Evolutionary conservation across 163 green algal species (phyloP).

Genomic region (Smithsoniella earleae): DNA sequence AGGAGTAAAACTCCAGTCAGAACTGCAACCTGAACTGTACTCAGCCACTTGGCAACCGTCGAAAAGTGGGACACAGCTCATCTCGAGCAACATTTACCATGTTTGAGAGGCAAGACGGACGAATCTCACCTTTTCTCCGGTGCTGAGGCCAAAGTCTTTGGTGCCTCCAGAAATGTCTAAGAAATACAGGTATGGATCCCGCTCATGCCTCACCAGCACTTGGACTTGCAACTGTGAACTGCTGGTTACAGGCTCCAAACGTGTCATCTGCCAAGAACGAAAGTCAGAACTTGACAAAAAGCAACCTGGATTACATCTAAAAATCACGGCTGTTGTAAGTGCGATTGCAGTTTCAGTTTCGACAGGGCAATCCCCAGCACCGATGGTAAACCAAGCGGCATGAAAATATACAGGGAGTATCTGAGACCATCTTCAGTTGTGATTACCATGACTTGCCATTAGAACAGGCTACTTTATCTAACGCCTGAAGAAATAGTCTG

Average conservation of each 20-base stretch:
- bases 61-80: neutral
- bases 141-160: slow-evolving; percentile 13
- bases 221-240: neutral
- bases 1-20: neutral
- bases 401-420: neutral
- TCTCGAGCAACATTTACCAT: neutral
- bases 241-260: neutral
- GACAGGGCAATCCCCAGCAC: too few relatives aligned
- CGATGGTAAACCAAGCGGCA: neutral
- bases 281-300: neutral
- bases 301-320: slow-evolving; percentile 21
- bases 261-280: neutral
- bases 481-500: neutral
- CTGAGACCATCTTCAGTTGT: neutral
- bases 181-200: slow-evolving; percentile 23
- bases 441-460: neutral
- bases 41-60: neutral
- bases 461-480: neutral
- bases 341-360: too few relatives aligned
- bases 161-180: slow-evolving; percentile 1
- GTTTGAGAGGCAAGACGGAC: neutral
- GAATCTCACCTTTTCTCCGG: slow-evolving; percentile 14
- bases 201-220: slow-evolving; percentile 7
- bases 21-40: neutral
- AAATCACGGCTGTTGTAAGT: too few relatives aligned